Evolutionary conservation across 1,139 yeast genomes (phyloP).

Genomic region (Blastobotrys malaysiensis): DNA sequence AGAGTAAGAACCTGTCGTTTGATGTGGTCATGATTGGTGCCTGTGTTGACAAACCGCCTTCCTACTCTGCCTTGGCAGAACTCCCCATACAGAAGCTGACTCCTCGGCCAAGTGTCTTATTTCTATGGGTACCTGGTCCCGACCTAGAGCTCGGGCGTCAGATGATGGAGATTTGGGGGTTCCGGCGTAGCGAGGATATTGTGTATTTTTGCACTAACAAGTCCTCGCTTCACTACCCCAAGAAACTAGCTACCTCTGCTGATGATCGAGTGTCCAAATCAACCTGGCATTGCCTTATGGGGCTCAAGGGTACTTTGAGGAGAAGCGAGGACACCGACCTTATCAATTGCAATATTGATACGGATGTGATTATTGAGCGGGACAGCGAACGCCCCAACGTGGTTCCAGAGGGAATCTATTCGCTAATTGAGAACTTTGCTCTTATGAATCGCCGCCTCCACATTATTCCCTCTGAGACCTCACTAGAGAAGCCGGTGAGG

Average conservation of each 20-base stretch:
- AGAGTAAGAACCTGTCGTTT: slow-evolving; percentile 50
- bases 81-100: slow-evolving; percentile 71
- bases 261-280: slow-evolving; percentile 24
- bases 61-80: slow-evolving; percentile 52
- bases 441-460: slow-evolving; percentile 78
- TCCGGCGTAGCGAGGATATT: slow-evolving; percentile 85
- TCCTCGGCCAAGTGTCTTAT: slow-evolving; percentile 78
- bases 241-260: slow-evolving; percentile 13
- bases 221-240: slow-evolving; percentile 26
- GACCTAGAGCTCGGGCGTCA: slow-evolving; percentile 50
- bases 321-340: slow-evolving; percentile 77
- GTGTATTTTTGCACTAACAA: slow-evolving; percentile 45
- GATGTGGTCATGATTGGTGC: slow-evolving; percentile 94
- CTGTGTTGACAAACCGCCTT: slow-evolving; percentile 58
- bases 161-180: slow-evolving; percentile 61
- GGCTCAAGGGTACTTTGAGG: slow-evolving; percentile 89
- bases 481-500: slow-evolving; percentile 46
- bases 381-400: slow-evolving; percentile 33
- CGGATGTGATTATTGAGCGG: slow-evolving; percentile 67
- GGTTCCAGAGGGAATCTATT: slow-evolving; percentile 74
- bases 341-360: slow-evolving; percentile 88
- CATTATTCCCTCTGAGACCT: slow-evolving; percentile 61
- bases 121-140: slow-evolving; percentile 75
- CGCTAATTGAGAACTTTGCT: slow-evolving; percentile 84
- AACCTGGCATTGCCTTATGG: slow-evolving; percentile 95